These are phyloP conservation scores for Iberis pinnata DNA, from an alignment of 345 rosid species.

Conservation along the genomic window DNA sequence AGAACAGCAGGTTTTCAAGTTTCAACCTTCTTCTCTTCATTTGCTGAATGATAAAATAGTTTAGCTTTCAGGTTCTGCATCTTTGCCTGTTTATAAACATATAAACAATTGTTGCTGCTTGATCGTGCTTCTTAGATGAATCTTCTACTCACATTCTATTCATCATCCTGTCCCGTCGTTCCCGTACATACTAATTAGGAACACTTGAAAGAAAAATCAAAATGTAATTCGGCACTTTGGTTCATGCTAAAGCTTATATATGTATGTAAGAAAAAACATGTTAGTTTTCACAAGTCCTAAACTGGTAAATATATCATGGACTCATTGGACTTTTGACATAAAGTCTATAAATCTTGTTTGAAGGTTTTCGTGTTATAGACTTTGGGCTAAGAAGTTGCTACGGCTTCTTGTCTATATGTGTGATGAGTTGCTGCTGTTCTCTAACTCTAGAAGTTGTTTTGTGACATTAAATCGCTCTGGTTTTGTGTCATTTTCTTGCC, in stretches of 20 bases:
- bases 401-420: conserved; percentile 6
- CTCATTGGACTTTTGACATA: too few relatives aligned
- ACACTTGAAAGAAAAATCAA: conserved; percentile 1
- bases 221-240: conserved; percentile 1
- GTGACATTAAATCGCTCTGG: neutral
- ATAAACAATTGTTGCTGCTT: neutral
- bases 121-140: neutral
- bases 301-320: too few relatives aligned
- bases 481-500: neutral
- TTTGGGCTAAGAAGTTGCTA: neutral
- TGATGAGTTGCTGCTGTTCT: neutral
- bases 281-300: too few relatives aligned
- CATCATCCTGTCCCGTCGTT: neutral
- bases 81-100: conserved; percentile 2
- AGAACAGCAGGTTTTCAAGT: too few relatives aligned
- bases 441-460: neutral
- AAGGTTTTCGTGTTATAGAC: neutral
- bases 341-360: conserved; percentile 1
- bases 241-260: conserved; percentile 1
- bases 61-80: neutral
- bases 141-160: neutral
- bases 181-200: neutral
- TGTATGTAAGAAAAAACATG: neutral
- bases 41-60: neutral
- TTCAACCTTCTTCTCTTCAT: neutral